A percentile compares a stretch with the other conserved stretches of the same genome.
Evolutionary conservation across 495 filamentous ascomycete genomes (phyloP).

Genomic region (Bryoglossum gracile): DNA sequence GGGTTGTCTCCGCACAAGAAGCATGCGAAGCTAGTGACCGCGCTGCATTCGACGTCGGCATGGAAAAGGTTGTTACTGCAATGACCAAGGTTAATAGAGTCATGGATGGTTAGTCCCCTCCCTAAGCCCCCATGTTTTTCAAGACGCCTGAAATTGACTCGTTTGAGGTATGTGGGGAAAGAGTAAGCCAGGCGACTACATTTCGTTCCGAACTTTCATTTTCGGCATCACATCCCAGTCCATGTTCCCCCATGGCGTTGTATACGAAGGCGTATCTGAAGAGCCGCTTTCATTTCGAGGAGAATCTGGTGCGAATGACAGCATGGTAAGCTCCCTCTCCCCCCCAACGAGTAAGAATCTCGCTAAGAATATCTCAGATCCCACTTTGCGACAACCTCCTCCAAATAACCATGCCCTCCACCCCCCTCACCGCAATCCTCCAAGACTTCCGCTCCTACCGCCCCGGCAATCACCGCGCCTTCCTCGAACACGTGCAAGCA

Average conservation of each 20-base stretch:
- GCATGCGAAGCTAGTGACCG: constrained; percentile 44
- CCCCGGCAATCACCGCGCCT: constrained; percentile 76
- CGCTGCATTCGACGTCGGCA: constrained; percentile 52
- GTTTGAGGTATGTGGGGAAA: constrained; percentile 72
- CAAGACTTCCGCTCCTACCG: constrained; percentile 81
- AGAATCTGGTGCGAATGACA: constrained; percentile 86
- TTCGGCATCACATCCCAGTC: constrained; percentile 82
- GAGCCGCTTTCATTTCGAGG: constrained; percentile 71
- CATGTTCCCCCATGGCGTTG: constrained; percentile 86
- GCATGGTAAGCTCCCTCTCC: constrained; percentile 46
- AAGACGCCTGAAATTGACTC: constrained; percentile 23
- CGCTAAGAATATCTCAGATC: constrained; percentile 37
- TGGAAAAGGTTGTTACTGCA: constrained; percentile 51
- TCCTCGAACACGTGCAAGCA: constrained; percentile 62
- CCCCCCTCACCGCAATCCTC: constrained; percentile 76
- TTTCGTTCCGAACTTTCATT: constrained; percentile 85
- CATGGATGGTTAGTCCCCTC: constrained; percentile 60
- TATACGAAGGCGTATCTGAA: constrained; percentile 76
- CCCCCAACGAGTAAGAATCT: neutral
- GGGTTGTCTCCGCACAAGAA: constrained; percentile 56
- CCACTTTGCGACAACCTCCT: constrained; percentile 80
- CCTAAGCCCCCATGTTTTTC: constrained; percentile 1
- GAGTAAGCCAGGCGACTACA: constrained; percentile 70
- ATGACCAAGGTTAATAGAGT: constrained; percentile 65
- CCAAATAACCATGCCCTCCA: constrained; percentile 71